Base-by-base conservation (phyloP, 1,284 basidiomycete genomes). In the Marasmius oreades region DNA sequence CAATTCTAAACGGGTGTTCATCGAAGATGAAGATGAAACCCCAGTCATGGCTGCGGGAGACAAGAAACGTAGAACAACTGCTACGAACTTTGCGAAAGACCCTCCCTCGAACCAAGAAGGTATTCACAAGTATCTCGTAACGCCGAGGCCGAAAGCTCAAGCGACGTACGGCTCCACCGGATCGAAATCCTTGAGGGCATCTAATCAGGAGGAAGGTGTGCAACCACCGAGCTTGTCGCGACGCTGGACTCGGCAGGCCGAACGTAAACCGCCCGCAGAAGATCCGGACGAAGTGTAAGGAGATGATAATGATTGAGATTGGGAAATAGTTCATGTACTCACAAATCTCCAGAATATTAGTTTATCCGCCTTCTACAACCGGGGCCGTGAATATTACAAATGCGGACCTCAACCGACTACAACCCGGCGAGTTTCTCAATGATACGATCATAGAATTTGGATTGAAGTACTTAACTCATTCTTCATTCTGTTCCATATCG, bases 401-500 rank as follows among this genome's bases (percentile, higher is more conserved):
- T 42, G 86, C 84, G n/a, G 95, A 97, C 64, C 68, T 87, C 20
- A 78, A 77, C 54, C 85, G 95, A 8, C 71, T 97, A 26, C 73
- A 82, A 47, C 86, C 86, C 1, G 83, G 83, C 23, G 91, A 95
- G 67, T 98, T 89, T 67, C 76, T 99, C 48, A 99, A 99, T 69
- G 97, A 99, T 73, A 95, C 92, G 0, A 73, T 98, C 23, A 93
- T 99, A 46, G 96, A 99, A 67, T 97, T 96, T 66, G 96, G 93
- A 2, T 77, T 99, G 33, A 94, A 93, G 90, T 93, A n/a, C n/a
- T n/a, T n/a, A 66, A 51, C 88, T 75, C 16, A 22, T 18, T 45
- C 33, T 33, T 43, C 46, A 24, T 22, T 12, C 39, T 6, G 50
- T 22, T 48, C 20, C 8, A 20, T 20, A 20, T 8, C 46, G 14